Evolutionary conservation across 2,329 filamentous ascomycete genomes (phyloP), one percentile per base, ranked within the genome.

Genomic region (Penicillium decumbens): DNA sequence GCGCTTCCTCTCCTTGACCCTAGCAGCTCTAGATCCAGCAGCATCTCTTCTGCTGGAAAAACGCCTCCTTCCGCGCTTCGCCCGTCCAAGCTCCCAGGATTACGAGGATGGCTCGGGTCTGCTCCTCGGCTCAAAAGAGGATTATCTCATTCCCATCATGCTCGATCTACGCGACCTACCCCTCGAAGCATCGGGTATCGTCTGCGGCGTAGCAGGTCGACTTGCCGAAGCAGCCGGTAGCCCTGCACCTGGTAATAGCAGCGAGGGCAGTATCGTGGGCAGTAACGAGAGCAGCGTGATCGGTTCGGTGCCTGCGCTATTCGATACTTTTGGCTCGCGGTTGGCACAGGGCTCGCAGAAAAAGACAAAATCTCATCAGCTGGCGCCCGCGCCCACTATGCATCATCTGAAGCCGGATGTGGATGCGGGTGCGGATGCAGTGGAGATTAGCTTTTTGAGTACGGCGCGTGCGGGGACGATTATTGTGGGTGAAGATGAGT

Each of bases 391-490:
- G 2, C 25, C 49, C n/a, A 39, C 55, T 4, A 63, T 61, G 0
- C 66, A 69, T 47, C 64, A 62, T 32, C 58, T 69, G 13, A 59
- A 67, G 43, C 64, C 67, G 2, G 61, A 67, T 58, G 39, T 64
- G n/a, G 63, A 65, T 43, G 24, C 53, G 9, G 59, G 55, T 20
- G 66, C 54, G 46, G 66, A 70, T 50, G 71, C 65, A 1, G 81
- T 89, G 0, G 90, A 96, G 67, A 84, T 97, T 71, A 92, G 87
- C 50, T 97, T 96, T 68, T 75, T 97, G 54, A 93, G 87, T 53
- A 97, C 92, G 0, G 90, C 89, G 4, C 81, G 86, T 37, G 89
- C 91, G 0, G 92, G 92, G 1, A 91, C 89, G 4, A 92, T 97
- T 8, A 90, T 97, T 63, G 80, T 97, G 33, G 81, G 84, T 3